Conservation (phyloP, 1,284 basidiomycete species). For the Boletus albobrunnescens region DNA sequence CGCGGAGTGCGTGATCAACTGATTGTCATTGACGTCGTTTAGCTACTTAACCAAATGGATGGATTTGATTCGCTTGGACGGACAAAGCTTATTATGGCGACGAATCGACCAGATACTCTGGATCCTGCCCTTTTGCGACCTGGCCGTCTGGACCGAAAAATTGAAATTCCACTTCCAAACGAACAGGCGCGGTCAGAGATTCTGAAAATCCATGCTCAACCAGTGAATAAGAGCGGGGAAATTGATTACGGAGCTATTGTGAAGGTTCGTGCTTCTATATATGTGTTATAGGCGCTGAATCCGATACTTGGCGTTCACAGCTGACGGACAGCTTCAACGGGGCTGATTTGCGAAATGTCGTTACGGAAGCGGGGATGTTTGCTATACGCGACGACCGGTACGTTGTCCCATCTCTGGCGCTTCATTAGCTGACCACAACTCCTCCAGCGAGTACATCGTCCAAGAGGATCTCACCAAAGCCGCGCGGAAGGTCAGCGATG, state of each 20-base stretch:
- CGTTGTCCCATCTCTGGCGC: slow-evolving; percentile 13
- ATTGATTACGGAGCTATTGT: slow-evolving; percentile 97
- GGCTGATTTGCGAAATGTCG: slow-evolving; percentile 93
- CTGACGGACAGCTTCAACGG: slow-evolving; percentile 93
- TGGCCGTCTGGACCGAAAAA: slow-evolving; percentile 95
- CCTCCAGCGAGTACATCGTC: slow-evolving; percentile 74
- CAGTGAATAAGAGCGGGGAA: slow-evolving; percentile 92
- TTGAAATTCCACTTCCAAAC: slow-evolving; percentile 97
- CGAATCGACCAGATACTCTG: slow-evolving; percentile 93
- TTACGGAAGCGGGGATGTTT: slow-evolving; percentile 99
- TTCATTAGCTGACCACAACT: slow-evolving; percentile 1
- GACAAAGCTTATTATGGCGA: slow-evolving; percentile 99
- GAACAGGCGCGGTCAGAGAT: slow-evolving; percentile 95
- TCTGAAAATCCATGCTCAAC: slow-evolving; percentile 93
- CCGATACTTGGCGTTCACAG: slow-evolving; percentile 34
- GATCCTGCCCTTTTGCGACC: slow-evolving; percentile 96
- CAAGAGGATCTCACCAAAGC: slow-evolving; percentile 98
- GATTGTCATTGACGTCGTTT: slow-evolving; percentile 5
- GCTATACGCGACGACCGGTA: slow-evolving; percentile 93
- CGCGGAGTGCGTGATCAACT: not conserved
- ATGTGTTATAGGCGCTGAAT: not conserved
- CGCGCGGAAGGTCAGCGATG: slow-evolving; percentile 92
- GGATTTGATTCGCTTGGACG: slow-evolving; percentile 95
- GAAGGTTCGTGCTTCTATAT: slow-evolving; percentile 52
- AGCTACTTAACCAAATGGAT: slow-evolving; percentile 99